Percentiles rank a stretch among this genome's conserved stretches.
These are phyloP conservation scores for Zymoseptoria brevis DNA, from an alignment of 2,329 filamentous ascomycete species.

Conservation along the genomic window DNA sequence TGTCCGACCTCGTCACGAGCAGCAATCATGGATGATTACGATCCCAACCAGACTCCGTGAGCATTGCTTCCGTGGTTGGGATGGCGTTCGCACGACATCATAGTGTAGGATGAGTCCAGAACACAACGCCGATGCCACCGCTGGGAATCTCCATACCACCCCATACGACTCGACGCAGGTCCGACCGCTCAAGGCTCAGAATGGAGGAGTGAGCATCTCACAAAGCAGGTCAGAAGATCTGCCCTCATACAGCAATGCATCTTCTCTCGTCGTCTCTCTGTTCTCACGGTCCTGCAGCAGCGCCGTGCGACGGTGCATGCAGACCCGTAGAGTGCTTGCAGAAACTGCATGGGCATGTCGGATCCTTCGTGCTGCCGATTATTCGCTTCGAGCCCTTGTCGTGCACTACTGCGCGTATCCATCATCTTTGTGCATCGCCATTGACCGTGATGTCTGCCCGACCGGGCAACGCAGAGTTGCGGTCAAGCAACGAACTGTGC, in stretches of 20 bases:
- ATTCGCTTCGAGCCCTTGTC: conserved; percentile 18
- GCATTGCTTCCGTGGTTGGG: not conserved
- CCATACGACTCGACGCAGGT: not conserved
- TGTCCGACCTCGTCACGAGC: not conserved
- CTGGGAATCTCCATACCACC: not conserved
- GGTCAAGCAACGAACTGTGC: conserved; percentile 14
- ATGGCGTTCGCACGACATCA: not conserved
- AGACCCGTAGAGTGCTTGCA: conserved; percentile 5
- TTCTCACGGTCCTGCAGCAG: not conserved
- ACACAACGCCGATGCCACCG: not conserved
- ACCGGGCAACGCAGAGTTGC: conserved; percentile 15
- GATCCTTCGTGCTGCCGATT: conserved; percentile 16
- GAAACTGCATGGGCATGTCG: conserved; percentile 12
- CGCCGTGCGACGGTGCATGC: not conserved
- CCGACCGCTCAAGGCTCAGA: not conserved
- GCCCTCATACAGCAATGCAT: not conserved
- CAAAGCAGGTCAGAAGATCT: not conserved
- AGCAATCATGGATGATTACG: not conserved
- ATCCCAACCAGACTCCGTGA: not conserved
- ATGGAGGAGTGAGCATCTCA: not conserved
- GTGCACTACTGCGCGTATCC: conserved; percentile 18
- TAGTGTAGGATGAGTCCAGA: not conserved
- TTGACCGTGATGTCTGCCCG: conserved; percentile 4
- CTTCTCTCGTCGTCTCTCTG: not conserved
- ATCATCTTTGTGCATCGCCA: conserved; percentile 14